Evolutionary conservation across 257 asterid genomes (phyloP), one percentile per base, ranked within the genome.

Genomic region (Solanum chaucha): DNA sequence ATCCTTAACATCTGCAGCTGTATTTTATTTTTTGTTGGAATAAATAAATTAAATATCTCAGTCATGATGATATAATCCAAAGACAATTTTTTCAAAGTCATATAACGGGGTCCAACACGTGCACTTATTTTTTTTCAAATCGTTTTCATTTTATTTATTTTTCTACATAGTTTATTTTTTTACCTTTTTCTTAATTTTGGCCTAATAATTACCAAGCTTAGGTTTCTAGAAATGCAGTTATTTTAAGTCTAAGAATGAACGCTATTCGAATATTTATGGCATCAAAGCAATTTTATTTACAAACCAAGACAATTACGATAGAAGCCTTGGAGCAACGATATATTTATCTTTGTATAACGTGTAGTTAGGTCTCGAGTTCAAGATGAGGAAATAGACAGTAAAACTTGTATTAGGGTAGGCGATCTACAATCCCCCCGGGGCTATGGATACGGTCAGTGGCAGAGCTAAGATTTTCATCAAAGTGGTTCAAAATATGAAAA

Each of bases 1-100:
- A 77, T 40, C 59, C 10, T 40, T n/a, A 40, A n/a, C 59, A 41
- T 41, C 59, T 77, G 61, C 59, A 24, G 61, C 83, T 12, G 35
- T 77, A 77, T 40, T n/a, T 75, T 77, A 77, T 77, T 40, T 74
- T 77, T 77, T 44, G 35, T 40, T 40, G 83, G 36, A n/a, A 40
- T 2, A 13, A 75, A 77, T 77, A 36, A 36, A 67, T 28, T 28
- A 67, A 70, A 35, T 75, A 41, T 40, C 13, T 51, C 4, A 40
- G n/a, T 40, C 83, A 75, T 75, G 8, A 77, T 77, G 61, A 77
- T 6, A 40, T 77, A 77, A 40, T 3, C 35, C 35, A 77, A 40
- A 40, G 59, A 40, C 59, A 77, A 5, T 6, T 1, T 77, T 77
- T 40, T 13, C 36, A 40, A 40, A 75, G 83, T 77, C 59, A 40